Evolutionary conservation across 192 early-diverging fungal genomes (phyloP).

Genomic region (Backusella parvicylindrica): DNA sequence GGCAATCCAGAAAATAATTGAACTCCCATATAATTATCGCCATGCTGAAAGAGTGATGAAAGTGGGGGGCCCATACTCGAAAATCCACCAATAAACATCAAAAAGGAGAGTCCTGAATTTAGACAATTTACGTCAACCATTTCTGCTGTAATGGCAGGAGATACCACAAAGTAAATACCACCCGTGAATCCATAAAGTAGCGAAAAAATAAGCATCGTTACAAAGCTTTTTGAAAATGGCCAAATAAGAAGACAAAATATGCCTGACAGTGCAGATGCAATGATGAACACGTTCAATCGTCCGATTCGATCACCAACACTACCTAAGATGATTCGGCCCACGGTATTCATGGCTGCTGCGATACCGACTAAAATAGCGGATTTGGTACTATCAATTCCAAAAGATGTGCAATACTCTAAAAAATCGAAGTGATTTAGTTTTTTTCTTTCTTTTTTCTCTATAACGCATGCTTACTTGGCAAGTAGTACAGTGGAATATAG

Average conservation of each 20-base stretch:
- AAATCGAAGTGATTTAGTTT: too few species aligned
- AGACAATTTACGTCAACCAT: constrained; percentile 16
- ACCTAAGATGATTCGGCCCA: constrained; percentile 13
- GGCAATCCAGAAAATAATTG: constrained; percentile 22
- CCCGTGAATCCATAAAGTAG: constrained; percentile 18
- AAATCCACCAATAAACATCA: constrained; percentile 4
- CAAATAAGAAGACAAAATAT: constrained; percentile 19
- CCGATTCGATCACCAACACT: constrained; percentile 23
- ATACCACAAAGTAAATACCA: constrained; percentile 21
- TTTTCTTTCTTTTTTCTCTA: too few species aligned
- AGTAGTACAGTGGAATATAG: constrained; percentile 32
- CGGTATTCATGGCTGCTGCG: constrained; percentile 13
- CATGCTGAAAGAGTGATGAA: constrained; percentile 10
- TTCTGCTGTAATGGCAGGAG: constrained; percentile 25
- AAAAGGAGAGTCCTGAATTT: constrained; percentile 12
- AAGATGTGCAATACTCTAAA: constrained; percentile 15
- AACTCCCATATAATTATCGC: constrained; percentile 1
- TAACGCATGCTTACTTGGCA: constrained; percentile 24
- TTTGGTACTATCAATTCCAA: constrained; percentile 10
- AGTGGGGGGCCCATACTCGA: constrained; percentile 11
- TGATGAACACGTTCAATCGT: constrained; percentile 21
- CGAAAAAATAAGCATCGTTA: constrained; percentile 17
- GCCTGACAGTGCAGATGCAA: constrained; percentile 10
- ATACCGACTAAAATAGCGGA: constrained; percentile 10
- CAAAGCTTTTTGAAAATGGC: constrained; percentile 16